Conservation (phyloP, 805 yeast species). For the Metschnikowia orientalis region DNA sequence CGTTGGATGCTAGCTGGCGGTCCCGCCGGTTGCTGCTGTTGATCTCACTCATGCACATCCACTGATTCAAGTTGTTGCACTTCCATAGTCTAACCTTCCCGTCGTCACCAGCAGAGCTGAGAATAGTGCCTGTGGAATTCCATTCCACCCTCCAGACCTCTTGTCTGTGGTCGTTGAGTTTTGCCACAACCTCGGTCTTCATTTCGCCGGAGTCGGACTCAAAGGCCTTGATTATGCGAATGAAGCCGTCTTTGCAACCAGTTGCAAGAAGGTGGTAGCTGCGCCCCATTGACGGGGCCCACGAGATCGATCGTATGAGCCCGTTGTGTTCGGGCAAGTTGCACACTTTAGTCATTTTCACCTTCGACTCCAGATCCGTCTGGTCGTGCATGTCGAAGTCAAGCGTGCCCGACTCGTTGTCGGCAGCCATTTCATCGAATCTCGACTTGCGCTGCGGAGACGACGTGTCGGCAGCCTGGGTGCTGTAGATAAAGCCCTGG, state of each 20-base stretch:
- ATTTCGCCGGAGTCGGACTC: conserved; percentile 35
- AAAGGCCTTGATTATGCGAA: conserved; percentile 73
- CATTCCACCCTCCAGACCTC: conserved; percentile 97
- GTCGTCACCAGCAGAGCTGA: conserved; percentile 94
- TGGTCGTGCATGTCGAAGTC: no score
- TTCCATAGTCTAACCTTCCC: conserved; percentile 92
- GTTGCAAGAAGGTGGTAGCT: conserved; percentile 87
- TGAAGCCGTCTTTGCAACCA: conserved; percentile 91
- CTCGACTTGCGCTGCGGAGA: no score
- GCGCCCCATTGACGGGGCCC: conserved; percentile 98
- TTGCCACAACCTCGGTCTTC: conserved; percentile 58
- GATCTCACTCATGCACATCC: conserved; percentile 84
- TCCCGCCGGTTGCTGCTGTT: conserved; percentile 19
- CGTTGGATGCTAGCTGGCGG: not conserved
- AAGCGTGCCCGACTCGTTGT: no score
- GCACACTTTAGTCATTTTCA: conserved; percentile 51
- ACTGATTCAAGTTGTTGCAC: conserved; percentile 76
- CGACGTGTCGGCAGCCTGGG: conserved; percentile 7
- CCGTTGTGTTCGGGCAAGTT: conserved; percentile 82
- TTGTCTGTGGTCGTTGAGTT: conserved; percentile 70
- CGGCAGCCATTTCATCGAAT: no score
- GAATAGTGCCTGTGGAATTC: conserved; percentile 89
- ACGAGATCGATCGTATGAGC: conserved; percentile 77
- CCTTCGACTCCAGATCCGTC: conserved; percentile 9
- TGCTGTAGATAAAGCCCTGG: conserved; percentile 71